These are phyloP conservation scores for Xylaria longipes DNA, from an alignment of 495 filamentous ascomycete genomes.

Conservation along the genomic window DNA sequence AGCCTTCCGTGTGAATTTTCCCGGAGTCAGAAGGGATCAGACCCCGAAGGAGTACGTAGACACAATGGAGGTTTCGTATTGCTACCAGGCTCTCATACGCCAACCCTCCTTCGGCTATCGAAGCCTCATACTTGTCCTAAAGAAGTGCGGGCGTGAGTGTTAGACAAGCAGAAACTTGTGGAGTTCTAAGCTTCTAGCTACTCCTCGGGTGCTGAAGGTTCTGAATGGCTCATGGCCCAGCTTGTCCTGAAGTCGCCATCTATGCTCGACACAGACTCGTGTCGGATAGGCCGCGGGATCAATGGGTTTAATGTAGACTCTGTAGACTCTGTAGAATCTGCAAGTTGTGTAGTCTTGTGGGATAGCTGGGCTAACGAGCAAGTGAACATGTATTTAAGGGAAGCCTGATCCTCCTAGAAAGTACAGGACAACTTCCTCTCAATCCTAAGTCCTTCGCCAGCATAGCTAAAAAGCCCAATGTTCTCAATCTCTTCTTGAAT, in stretches of 20 bases:
- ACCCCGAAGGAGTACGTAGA: not conserved
- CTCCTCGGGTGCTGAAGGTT: not conserved
- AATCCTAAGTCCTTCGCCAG: not conserved
- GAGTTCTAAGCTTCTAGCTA: too few species aligned
- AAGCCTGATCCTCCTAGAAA: not conserved
- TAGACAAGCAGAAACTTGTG: too few species aligned
- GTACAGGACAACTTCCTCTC: not conserved
- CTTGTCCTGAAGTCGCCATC: not conserved
- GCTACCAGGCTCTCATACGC: not conserved
- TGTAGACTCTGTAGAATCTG: not conserved
- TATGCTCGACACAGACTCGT: not conserved
- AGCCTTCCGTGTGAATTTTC: too few species aligned
- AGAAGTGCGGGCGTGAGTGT: too few species aligned
- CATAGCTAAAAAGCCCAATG: not conserved
- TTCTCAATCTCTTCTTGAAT: not conserved
- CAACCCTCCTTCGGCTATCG: conserved; percentile 9
- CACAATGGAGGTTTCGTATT: not conserved
- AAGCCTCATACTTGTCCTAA: not conserved
- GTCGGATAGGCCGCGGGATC: not conserved
- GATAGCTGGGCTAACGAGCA: not conserved
- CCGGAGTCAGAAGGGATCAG: not conserved
- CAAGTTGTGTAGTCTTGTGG: not conserved
- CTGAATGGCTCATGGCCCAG: conserved; percentile 4
- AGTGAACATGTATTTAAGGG: not conserved
- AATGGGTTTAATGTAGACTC: not conserved